A percentile compares a stretch with the other conserved stretches of the same genome.
These are phyloP conservation scores for Kurtzmaniella quercitrusa DNA, from an alignment of 1,139 yeast species.

Conservation along the genomic window DNA sequence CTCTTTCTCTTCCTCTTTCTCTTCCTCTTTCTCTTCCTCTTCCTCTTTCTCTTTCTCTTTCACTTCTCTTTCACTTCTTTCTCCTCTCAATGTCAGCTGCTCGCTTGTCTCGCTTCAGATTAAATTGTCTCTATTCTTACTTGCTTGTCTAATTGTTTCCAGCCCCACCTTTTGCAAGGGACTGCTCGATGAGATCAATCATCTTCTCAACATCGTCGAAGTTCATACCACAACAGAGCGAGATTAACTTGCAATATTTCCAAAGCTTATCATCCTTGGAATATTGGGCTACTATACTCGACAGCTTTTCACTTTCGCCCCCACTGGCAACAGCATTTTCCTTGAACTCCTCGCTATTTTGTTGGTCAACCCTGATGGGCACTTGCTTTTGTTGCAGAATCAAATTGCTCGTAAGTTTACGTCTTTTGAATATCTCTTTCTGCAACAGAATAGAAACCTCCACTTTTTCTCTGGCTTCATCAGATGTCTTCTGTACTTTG, in stretches of 20 bases:
- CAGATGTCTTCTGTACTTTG: neutral
- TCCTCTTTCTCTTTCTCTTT: too few species aligned
- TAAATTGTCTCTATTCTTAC: too few species aligned
- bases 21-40: too few species aligned
- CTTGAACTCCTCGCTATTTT: constrained; percentile 8
- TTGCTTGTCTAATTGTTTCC: neutral
- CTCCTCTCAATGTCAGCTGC: too few species aligned
- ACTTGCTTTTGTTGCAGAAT: constrained; percentile 22
- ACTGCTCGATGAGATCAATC: constrained; percentile 42
- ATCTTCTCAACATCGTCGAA: constrained; percentile 37
- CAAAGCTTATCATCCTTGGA: constrained; percentile 32
- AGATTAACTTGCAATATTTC: constrained; percentile 40
- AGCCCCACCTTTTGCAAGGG: constrained; percentile 18
- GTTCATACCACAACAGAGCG: constrained; percentile 44
- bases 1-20: too few species aligned
- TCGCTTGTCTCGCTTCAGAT: too few species aligned
- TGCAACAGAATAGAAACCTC: constrained; percentile 19
- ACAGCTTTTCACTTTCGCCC: constrained; percentile 1
- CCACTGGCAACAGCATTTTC: constrained; percentile 4
- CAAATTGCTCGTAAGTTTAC: constrained; percentile 15
- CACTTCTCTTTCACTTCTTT: too few species aligned
- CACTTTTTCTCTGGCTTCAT: constrained; percentile 10
- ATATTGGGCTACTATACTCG: constrained; percentile 22
- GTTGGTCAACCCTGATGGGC: constrained; percentile 13
- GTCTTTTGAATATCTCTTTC: constrained; percentile 19